These are phyloP conservation scores for Penicillium sp. DNA, from an alignment of 2,329 filamentous ascomycete species.

Conservation along the genomic window DNA sequence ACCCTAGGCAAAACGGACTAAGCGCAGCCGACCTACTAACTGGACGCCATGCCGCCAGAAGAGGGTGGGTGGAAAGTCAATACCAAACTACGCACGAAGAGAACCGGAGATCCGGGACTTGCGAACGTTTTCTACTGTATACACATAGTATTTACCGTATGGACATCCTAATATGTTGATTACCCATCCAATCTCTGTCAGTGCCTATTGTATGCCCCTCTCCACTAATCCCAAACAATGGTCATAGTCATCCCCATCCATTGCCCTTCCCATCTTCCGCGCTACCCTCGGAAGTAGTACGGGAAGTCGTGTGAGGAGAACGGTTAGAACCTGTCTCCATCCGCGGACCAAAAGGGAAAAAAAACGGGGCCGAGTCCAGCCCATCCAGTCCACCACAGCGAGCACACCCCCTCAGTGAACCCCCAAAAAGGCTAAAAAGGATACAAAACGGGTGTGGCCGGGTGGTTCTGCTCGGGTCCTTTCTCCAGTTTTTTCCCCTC, in stretches of 20 bases:
- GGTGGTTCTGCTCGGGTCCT: constrained; percentile 5
- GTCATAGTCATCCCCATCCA: background rate
- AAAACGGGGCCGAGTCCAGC: constrained; percentile 24
- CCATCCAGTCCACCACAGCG: background rate
- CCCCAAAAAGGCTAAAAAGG: background rate
- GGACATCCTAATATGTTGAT: background rate
- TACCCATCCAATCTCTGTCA: background rate
- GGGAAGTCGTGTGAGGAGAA: constrained; percentile 7
- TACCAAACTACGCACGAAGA: background rate
- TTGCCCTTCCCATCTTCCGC: background rate
- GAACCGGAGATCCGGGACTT: background rate
- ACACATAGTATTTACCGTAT: too few species aligned
- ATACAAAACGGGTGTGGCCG: constrained; percentile 23
- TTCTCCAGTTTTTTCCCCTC: background rate
- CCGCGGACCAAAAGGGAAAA: constrained; percentile 1
- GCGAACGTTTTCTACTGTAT: background rate
- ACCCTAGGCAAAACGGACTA: constrained; percentile 5
- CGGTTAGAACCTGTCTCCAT: constrained; percentile 3
- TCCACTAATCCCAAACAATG: background rate
- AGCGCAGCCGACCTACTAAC: constrained; percentile 13
- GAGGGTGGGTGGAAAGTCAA: background rate
- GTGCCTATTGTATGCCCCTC: background rate
- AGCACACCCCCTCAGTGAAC: constrained; percentile 5
- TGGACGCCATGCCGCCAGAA: constrained; percentile 1
- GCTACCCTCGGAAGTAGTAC: constrained; percentile 2